phyloP scores from a whole-genome alignment of 208 protist genomes.

The Polymyxa betae region DNA sequence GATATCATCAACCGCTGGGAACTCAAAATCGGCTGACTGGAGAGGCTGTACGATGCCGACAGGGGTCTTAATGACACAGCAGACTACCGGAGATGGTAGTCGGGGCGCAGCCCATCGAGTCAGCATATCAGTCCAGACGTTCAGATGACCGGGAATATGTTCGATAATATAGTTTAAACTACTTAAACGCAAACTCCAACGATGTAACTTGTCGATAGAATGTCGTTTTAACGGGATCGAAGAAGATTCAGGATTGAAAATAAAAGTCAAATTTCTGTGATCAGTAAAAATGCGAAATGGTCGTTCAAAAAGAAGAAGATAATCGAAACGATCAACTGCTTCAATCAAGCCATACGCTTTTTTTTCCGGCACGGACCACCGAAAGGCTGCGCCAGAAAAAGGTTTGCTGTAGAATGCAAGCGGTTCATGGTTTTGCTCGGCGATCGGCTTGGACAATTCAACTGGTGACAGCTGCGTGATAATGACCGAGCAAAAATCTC shows the following conservation, averaged over 20 bases:
- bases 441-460: neutral
- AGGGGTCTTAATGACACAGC: neutral
- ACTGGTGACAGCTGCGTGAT: neutral
- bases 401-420: neutral
- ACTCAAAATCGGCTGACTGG: neutral
- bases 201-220: slow-evolving; percentile 38
- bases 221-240: neutral
- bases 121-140: slow-evolving; percentile 9
- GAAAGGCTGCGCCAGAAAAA: neutral
- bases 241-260: slow-evolving; percentile 32
- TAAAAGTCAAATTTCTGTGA: slow-evolving; percentile 15
- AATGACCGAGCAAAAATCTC: neutral
- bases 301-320: neutral
- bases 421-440: neutral
- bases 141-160: neutral
- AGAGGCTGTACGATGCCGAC: neutral
- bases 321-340: neutral
- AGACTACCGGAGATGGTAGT: no score
- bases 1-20: neutral
- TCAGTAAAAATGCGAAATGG: slow-evolving; percentile 39
- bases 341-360: slow-evolving; percentile 10
- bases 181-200: neutral
- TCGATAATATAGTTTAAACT: neutral
- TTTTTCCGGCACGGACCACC: no score
- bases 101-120: slow-evolving; percentile 19